Conservation (phyloP, 306 rosid genomes). For the Dalbergia cultrata region DNA sequence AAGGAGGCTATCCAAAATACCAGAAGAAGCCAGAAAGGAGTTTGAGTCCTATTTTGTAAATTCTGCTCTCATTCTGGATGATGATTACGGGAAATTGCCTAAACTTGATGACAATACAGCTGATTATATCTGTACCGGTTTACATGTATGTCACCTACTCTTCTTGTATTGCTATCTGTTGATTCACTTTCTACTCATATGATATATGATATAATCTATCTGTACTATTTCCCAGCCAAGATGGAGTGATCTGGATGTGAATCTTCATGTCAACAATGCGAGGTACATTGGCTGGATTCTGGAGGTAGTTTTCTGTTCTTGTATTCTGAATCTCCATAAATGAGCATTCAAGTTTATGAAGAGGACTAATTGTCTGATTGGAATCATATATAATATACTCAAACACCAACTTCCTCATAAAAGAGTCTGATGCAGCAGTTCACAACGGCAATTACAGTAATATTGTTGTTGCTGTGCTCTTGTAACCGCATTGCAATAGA, state of each 20-base stretch:
- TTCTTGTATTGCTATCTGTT: constrained; percentile 7
- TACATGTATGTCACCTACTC: constrained; percentile 64
- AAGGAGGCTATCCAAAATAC: constrained; percentile 89
- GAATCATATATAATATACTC: background rate
- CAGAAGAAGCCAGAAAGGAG: constrained; percentile 89
- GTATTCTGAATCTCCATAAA: background rate
- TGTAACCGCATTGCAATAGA: no score
- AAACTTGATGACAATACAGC: constrained; percentile 84
- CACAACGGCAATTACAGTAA: no score
- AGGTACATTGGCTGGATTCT: constrained; percentile 99
- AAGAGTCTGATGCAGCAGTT: no score
- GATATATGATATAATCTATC: background rate
- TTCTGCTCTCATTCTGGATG: constrained; percentile 80
- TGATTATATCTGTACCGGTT: constrained; percentile 69
- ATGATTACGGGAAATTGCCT: constrained; percentile 78
- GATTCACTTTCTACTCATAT: constrained; percentile 22
- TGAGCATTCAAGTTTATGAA: background rate
- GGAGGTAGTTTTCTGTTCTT: constrained; percentile 68
- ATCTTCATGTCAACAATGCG: constrained; percentile 97
- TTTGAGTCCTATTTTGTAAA: constrained; percentile 78
- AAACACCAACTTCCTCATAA: no score
- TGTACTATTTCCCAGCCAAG: constrained; percentile 71
- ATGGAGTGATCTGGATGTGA: constrained; percentile 93
- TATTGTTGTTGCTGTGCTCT: no score
- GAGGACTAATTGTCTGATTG: constrained; percentile 12